phyloP scores from a whole-genome alignment of 2,329 filamentous ascomycete species.

The Purpureocillium lavendulum region DNA sequence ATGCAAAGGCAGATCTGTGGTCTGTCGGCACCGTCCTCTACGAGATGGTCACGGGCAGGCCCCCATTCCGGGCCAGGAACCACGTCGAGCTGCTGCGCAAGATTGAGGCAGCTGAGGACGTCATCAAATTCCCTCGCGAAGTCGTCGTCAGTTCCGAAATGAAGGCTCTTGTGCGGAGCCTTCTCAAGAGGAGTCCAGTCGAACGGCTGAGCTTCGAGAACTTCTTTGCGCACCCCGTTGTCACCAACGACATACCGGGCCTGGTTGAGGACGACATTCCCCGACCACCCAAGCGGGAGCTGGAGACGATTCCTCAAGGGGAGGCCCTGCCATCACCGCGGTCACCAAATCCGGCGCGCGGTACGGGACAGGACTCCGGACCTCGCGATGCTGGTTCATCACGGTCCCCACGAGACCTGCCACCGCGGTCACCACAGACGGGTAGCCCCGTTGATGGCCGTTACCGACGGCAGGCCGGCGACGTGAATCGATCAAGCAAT shows the following conservation, averaged over 20 bases:
- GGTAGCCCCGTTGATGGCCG: constrained; percentile 31
- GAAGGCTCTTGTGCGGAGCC: constrained; percentile 68
- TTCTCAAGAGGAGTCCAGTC: constrained; percentile 79
- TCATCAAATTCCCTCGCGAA: constrained; percentile 73
- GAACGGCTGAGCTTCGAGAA: constrained; percentile 80
- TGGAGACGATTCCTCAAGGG: constrained; percentile 22
- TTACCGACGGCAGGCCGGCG: constrained; percentile 18
- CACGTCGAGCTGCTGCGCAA: constrained; percentile 89
- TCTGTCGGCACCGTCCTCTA: constrained; percentile 93
- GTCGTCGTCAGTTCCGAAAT: constrained; percentile 64
- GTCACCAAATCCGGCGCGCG: constrained; percentile 18
- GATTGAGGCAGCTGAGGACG: constrained; percentile 83
- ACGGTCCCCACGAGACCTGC: constrained; percentile 32
- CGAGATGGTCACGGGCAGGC: constrained; percentile 87
- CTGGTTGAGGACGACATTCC: constrained; percentile 69
- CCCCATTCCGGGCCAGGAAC: constrained; percentile 86
- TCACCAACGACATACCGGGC: constrained; percentile 69
- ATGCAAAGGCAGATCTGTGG: constrained; percentile 95
- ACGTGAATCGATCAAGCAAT: constrained; percentile 24
- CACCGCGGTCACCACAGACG: constrained; percentile 33
- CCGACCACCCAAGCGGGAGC: constrained; percentile 26
- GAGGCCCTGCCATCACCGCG: constrained; percentile 18
- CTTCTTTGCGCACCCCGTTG: constrained; percentile 71
- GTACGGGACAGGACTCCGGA: constrained; percentile 25
- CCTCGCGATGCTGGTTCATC: constrained; percentile 23